phyloP scores from a whole-genome alignment of 2,329 filamentous ascomycete genomes.

The Botrytis tulipae region DNA sequence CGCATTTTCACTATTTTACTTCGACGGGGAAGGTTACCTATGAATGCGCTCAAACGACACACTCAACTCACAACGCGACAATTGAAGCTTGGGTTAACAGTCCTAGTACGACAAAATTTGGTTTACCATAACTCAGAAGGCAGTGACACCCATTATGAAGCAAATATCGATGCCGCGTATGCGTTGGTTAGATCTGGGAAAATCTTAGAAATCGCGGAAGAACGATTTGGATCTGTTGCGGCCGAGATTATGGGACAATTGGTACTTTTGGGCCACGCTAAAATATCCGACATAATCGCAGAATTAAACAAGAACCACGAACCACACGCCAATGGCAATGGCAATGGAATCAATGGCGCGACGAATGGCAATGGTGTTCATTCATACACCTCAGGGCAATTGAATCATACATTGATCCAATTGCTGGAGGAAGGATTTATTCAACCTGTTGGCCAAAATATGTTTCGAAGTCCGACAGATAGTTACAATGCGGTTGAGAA shows the following conservation, averaged over 20 bases:
- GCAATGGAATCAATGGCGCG: conserved; percentile 31
- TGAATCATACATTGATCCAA: conserved; percentile 44
- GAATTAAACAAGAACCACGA: conserved; percentile 48
- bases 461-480: conserved; percentile 61
- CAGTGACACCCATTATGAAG: conserved; percentile 73
- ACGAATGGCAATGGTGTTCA: conserved; percentile 21
- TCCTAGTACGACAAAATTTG: conserved; percentile 86
- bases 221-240: conserved; percentile 71
- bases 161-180: conserved; percentile 78
- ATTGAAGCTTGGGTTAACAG: conserved; percentile 75
- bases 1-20: conserved; percentile 80
- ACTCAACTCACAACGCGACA: conserved; percentile 73
- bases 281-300: conserved; percentile 66
- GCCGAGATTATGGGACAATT: conserved; percentile 73
- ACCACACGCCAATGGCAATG: conserved; percentile 37
- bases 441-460: conserved; percentile 57
- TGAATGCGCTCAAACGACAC: conserved; percentile 66
- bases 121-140: conserved; percentile 63
- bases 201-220: conserved; percentile 72
- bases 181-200: conserved; percentile 78
- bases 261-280: conserved; percentile 73
- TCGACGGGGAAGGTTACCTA: conserved; percentile 72
- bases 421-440: conserved; percentile 66
- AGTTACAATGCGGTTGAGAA: conserved; percentile 60
- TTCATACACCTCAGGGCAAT: conserved; percentile 40